These are phyloP conservation scores for Yamadazyma dendronema DNA, from an alignment of 1,139 yeast genomes.

Conservation along the genomic window DNA sequence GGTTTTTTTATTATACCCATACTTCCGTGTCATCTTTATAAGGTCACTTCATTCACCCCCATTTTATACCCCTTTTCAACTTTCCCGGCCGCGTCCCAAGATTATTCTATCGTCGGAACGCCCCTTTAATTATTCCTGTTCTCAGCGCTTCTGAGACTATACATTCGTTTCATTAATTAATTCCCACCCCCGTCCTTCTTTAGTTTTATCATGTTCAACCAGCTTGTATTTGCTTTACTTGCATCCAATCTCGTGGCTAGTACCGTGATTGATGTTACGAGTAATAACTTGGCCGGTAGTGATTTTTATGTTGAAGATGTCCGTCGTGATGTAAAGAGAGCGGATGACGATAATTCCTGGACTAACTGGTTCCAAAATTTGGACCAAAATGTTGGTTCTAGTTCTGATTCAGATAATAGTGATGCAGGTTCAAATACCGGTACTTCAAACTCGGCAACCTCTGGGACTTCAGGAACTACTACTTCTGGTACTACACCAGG, in stretches of 20 bases:
- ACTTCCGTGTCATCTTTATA: neutral
- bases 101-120: no score
- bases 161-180: neutral
- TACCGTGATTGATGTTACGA: slow-evolving; percentile 11
- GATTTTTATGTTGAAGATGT: slow-evolving; percentile 3
- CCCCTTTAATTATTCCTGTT: no score
- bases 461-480: neutral
- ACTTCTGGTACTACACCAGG: neutral
- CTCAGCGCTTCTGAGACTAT: neutral
- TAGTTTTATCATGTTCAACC: slow-evolving; percentile 6
- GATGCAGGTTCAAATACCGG: neutral
- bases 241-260: slow-evolving; percentile 6
- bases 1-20: neutral
- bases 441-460: neutral
- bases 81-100: no score
- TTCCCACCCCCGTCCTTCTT: slow-evolving; percentile 10
- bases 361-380: slow-evolving; percentile 8
- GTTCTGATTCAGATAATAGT: neutral
- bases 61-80: no score
- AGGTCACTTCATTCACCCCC: no score
- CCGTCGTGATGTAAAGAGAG: slow-evolving; percentile 1
- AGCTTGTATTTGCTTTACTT: slow-evolving; percentile 5
- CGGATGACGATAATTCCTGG: slow-evolving; percentile 7
- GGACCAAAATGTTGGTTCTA: neutral
- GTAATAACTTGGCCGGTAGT: slow-evolving; percentile 6